Percentiles rank a stretch among this genome's conserved stretches.
Conservation (phyloP, 352 stramenopile species). For the Globisporangium uncinulatum region DNA sequence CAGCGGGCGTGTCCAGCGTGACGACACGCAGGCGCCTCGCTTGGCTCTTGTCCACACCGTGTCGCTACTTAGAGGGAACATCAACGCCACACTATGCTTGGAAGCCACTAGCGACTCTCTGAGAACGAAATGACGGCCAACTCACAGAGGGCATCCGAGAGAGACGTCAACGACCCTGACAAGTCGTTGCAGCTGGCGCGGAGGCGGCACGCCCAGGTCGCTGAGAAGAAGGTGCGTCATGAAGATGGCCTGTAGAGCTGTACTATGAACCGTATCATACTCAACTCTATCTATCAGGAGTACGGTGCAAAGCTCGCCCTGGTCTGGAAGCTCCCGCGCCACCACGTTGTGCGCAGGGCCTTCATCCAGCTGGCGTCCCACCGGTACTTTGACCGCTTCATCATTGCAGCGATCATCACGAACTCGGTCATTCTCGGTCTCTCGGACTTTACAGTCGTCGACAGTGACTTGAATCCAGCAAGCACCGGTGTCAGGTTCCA, state of each 20-base stretch:
- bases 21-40: no score
- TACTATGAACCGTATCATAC: no score
- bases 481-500: conserved; percentile 36
- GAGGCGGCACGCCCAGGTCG: conserved; percentile 8
- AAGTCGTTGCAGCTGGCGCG: conserved; percentile 1
- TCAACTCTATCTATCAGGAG: conserved; percentile 11
- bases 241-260: not conserved
- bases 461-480: conserved; percentile 50
- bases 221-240: conserved; percentile 12
- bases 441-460: conserved; percentile 78
- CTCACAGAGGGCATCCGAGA: conserved; percentile 2
- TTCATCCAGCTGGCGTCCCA: conserved; percentile 50
- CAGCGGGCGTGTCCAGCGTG: no score
- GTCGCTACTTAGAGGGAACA: no score
- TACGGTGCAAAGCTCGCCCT: conserved; percentile 47
- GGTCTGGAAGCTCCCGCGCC: conserved; percentile 32
- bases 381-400: conserved; percentile 78
- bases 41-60: not conserved
- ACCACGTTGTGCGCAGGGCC: conserved; percentile 37
- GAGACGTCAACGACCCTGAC: conserved; percentile 6
- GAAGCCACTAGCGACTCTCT: not conserved
- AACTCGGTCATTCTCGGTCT: conserved; percentile 87
- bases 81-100: conserved; percentile 5
- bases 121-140: conserved; percentile 3
- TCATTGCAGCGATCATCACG: conserved; percentile 77